Percentiles rank a stretch among this genome's conserved stretches.
Conservation (phyloP, 2,329 filamentous ascomycete genomes). For the Cytospora piceicola region DNA sequence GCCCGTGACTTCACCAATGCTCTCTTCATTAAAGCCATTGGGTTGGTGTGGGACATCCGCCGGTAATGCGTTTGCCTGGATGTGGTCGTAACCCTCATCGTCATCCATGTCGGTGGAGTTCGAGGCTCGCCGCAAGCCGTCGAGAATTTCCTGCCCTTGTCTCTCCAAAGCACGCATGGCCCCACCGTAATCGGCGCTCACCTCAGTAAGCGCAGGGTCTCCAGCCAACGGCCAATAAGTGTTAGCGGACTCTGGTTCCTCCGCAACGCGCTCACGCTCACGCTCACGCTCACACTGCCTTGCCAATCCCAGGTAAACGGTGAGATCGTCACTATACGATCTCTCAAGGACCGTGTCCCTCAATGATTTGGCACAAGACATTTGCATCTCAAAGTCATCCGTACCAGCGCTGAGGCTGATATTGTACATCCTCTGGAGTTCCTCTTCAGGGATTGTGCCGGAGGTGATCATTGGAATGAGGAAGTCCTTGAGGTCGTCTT, state of each 20-base stretch:
- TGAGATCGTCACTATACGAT: conserved; percentile 17
- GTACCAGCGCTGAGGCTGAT: conserved; percentile 39
- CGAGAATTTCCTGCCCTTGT: conserved; percentile 9
- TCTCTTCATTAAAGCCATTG: conserved; percentile 27
- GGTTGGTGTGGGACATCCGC: conserved; percentile 2
- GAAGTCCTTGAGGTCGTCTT: conserved; percentile 36
- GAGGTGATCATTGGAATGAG: conserved; percentile 36
- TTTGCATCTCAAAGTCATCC: conserved; percentile 42
- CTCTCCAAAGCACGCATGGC: conserved; percentile 10
- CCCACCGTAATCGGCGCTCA: conserved; percentile 5
- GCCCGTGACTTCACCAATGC: neutral
- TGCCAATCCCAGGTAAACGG: conserved; percentile 19
- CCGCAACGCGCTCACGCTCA: conserved; percentile 4
- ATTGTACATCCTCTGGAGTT: conserved; percentile 36
- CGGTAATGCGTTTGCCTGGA: conserved; percentile 33
- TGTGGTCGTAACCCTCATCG: conserved; percentile 17
- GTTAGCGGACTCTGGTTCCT: conserved; percentile 6
- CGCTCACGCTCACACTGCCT: conserved; percentile 15
- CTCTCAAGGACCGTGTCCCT: conserved; percentile 33
- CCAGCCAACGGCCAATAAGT: conserved; percentile 17
- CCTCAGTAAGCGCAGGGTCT: conserved; percentile 13
- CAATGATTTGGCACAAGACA: conserved; percentile 39
- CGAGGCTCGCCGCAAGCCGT: conserved; percentile 18
- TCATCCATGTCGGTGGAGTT: conserved; percentile 11
- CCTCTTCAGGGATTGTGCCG: conserved; percentile 34